These are phyloP conservation scores for Rubia balearica DNA, from an alignment of 305 asterid species.

Conservation along the genomic window DNA sequence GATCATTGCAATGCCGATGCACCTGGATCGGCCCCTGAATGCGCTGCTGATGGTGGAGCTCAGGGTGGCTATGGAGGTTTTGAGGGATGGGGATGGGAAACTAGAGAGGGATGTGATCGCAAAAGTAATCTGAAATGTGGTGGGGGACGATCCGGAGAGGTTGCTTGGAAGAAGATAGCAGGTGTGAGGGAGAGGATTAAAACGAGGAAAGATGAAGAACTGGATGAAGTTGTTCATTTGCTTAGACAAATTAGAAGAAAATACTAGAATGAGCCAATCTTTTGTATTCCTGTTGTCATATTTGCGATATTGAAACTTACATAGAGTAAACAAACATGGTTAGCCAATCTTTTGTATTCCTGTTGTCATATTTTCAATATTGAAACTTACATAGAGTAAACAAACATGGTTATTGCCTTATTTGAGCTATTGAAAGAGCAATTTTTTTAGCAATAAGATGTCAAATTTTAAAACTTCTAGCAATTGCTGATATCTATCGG, in stretches of 20 bases:
- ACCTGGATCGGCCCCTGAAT: constrained; percentile 45
- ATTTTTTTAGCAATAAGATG: no score
- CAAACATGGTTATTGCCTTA: no score
- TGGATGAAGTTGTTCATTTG: constrained; percentile 20
- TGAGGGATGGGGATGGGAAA: constrained; percentile 26
- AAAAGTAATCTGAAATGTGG: constrained; percentile 25
- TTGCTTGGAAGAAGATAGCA: constrained; percentile 6
- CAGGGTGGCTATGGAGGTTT: constrained; percentile 36
- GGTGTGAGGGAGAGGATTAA: no score
- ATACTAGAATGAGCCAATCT: no score
- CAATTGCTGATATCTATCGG: constrained; percentile 57
- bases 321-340: no score
- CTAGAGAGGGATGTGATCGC: constrained; percentile 23
- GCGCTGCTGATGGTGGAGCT: constrained; percentile 32
- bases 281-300: no score
- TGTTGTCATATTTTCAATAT: no score
- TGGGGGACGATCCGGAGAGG: constrained; percentile 22
- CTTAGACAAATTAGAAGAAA: no score
- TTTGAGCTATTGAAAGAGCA: no score
- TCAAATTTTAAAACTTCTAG: constrained; percentile 24
- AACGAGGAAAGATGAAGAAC: constrained; percentile 16
- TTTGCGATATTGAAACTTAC: no score
- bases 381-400: no score
- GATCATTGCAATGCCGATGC: constrained; percentile 45
- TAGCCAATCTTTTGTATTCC: no score